phyloP scores from a whole-genome alignment of 176 grass and related monocot species.

The Elymus sibiricus region DNA sequence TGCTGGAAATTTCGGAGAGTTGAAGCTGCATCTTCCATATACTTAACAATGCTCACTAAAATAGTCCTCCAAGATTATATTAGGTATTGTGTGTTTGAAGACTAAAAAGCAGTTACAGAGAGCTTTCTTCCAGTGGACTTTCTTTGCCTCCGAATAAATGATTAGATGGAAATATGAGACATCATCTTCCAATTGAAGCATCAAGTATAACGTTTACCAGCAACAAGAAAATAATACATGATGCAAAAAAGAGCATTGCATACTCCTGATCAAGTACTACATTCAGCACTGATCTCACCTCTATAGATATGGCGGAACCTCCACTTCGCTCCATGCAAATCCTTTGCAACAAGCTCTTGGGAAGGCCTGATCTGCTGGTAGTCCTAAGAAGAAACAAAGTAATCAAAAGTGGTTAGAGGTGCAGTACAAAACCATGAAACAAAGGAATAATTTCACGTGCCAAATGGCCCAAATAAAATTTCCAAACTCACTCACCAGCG shows the following conservation, averaged over 20 bases:
- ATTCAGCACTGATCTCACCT: conserved; percentile 44
- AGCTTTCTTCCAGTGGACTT: not conserved
- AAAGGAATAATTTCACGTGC: not conserved
- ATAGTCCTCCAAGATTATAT: not conserved
- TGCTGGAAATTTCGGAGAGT: too few species aligned
- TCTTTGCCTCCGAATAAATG: not conserved
- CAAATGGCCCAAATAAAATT: not conserved
- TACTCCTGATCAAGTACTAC: not conserved
- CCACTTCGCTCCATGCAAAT: conserved; percentile 88
- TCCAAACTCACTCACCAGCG: conserved; percentile 51
- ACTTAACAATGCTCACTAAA: conserved; percentile 4
- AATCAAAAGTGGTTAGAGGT: conserved; percentile 1
- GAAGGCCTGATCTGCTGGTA: conserved; percentile 96
- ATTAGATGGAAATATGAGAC: not conserved
- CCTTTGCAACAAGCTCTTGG: conserved; percentile 92
- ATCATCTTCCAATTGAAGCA: conserved; percentile 7
- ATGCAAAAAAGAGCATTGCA: not conserved
- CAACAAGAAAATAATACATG: not conserved
- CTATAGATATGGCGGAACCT: conserved; percentile 97
- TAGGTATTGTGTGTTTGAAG: not conserved
- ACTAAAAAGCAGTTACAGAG: not conserved
- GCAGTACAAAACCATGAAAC: conserved; percentile 18
- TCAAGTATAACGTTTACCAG: not conserved
- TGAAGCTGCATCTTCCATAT: not conserved
- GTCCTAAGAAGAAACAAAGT: conserved; percentile 46